Conservation (phyloP, 1,284 basidiomycete genomes). For the Trichosporon sp. region DNA sequence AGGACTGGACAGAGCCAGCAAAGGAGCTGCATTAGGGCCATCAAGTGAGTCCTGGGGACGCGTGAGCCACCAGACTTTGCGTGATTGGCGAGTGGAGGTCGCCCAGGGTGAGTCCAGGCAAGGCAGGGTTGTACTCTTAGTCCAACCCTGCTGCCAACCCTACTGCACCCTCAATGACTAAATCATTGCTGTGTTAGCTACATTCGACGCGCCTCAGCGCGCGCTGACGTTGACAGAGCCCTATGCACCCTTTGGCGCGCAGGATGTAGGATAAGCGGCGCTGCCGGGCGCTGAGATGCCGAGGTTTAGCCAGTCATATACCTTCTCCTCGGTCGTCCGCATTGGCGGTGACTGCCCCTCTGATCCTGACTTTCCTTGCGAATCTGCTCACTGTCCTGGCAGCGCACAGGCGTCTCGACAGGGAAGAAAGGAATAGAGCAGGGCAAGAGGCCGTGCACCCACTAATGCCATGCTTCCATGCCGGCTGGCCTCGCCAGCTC, state of each 20-base stretch:
- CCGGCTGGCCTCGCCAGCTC: not conserved
- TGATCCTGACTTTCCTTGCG: not conserved
- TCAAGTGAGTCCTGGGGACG: not conserved
- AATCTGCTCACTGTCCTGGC: not conserved
- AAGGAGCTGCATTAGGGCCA: not conserved
- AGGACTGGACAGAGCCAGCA: too few relatives aligned
- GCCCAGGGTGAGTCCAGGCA: too few relatives aligned
- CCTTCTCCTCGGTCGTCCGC: too few relatives aligned
- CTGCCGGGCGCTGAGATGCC: too few relatives aligned
- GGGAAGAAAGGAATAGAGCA: not conserved
- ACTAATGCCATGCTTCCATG: not conserved
- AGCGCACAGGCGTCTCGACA: too few relatives aligned
- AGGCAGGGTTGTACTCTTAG: not conserved
- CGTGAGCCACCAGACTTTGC: not conserved
- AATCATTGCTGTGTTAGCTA: too few relatives aligned
- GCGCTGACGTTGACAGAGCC: too few relatives aligned
- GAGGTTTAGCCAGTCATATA: too few relatives aligned
- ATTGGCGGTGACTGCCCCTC: too few relatives aligned
- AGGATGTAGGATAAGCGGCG: too few relatives aligned
- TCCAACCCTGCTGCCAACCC: not conserved
- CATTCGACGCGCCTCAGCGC: too few relatives aligned
- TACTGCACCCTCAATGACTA: not conserved
- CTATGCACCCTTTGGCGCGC: too few relatives aligned
- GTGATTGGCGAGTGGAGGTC: not conserved
- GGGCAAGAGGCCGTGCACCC: not conserved